Conservation (phyloP, 192 early-diverging fungal species). For the Rhizoclosmatium globosum region DNA sequence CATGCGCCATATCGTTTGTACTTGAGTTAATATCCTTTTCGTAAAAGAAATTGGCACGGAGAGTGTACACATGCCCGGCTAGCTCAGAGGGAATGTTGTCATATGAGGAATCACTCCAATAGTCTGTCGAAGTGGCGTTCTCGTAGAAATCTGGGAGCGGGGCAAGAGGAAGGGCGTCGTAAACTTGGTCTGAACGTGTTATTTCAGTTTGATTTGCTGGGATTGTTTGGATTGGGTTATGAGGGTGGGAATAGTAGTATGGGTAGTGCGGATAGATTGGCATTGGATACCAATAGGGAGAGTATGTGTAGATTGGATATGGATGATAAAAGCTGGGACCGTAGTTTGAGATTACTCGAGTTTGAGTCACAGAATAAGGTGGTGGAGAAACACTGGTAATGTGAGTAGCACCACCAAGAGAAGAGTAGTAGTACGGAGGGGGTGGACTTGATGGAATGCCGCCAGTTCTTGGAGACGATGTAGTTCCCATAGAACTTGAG, state of each 20-base stretch:
- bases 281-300: background rate
- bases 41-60: constrained; percentile 13
- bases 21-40: background rate
- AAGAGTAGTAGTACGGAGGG: too few species aligned
- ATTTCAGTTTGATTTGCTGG: background rate
- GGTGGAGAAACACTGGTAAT: too few species aligned
- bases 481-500: too few species aligned
- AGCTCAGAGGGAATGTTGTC: background rate
- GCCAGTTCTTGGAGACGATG: too few species aligned
- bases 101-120: too few species aligned
- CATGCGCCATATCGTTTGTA: constrained; percentile 1
- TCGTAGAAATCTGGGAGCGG: background rate
- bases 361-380: too few species aligned
- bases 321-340: too few species aligned
- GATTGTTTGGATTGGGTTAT: background rate
- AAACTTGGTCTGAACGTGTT: background rate
- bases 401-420: too few species aligned
- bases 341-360: too few species aligned
- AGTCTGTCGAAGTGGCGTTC: background rate
- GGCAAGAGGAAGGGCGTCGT: background rate
- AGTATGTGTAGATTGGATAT: constrained; percentile 2
- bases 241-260: background rate
- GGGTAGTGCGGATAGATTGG: background rate
- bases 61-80: background rate
- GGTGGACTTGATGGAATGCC: too few species aligned